Base-by-base conservation (phyloP, 2,329 filamentous ascomycete species). In the Annulohypoxylon truncatum region DNA sequence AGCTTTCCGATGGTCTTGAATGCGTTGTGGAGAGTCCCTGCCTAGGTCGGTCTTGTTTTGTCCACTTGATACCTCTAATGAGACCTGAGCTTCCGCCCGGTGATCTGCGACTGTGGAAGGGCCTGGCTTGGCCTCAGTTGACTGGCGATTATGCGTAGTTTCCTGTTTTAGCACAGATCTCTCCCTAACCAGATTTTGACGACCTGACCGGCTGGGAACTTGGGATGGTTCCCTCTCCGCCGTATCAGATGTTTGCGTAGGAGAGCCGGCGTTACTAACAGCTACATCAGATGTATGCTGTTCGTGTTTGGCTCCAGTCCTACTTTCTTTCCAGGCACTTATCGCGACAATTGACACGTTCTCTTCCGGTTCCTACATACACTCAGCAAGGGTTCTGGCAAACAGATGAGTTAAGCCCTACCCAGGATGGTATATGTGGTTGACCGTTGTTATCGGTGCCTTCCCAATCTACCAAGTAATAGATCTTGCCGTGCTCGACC, bases 381-480 rank as follows among this genome's bases (percentile, higher is more conserved):
- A 64, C 18, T 64, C 66, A 68, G 56, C 40, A 15, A 13, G 44
- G 58, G 35, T 35, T 9, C 33, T 18, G 13, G n/a, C 33, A 20
- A 42, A 28, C 31, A 52, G 18, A 7, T 13, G 12, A 8, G 50
- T 13, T 38, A 20, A 26, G 10, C 77, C 29, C 31, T 79, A 84
- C 86, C 88, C 88, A 90, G 50, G 78, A 83, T 8, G 82, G 82
- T 2, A 76, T 60, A 72, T 83, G 89, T 1, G 67, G 64, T 65
- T 82, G 73, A 15, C 84, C 85, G 38, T 84, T 86, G 1, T 70
- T 64, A n/a, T 88, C 74, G 10, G 63, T 77, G 63, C 84, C 82
- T 50, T 80, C 82, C 88, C 88, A 90, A 71, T 88, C 82, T 56
- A 90, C 82, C 2, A 80, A 73, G 69, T 88, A 90, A n/a, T 79